Conservation (phyloP, 2,329 filamentous ascomycete species). For the Decorospora gaudefroyi region DNA sequence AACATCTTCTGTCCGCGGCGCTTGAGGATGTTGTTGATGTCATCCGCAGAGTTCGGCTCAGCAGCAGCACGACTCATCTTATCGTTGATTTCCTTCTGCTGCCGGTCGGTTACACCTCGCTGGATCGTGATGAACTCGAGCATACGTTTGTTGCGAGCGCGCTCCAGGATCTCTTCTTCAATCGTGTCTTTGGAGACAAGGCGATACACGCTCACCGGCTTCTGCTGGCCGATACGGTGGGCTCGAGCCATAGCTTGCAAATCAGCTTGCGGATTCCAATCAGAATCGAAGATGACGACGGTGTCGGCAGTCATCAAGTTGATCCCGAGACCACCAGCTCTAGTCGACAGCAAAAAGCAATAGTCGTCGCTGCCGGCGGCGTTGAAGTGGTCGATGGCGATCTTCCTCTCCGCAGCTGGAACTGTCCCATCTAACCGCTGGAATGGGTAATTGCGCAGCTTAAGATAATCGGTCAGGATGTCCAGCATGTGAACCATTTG, state of each 20-base stretch:
- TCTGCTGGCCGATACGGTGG: conserved; percentile 96
- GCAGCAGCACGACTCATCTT: conserved; percentile 72
- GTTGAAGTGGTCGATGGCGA: conserved; percentile 98
- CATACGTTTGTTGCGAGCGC: conserved; percentile 95
- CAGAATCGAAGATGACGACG: conserved; percentile 95
- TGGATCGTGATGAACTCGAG: conserved; percentile 98
- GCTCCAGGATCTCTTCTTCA: conserved; percentile 94
- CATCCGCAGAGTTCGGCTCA: conserved; percentile 87
- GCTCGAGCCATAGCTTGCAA: conserved; percentile 98
- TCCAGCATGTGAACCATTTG: conserved; percentile 99
- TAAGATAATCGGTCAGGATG: conserved; percentile 91
- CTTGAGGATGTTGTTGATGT: conserved; percentile 95
- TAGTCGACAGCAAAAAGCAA: conserved; percentile 91
- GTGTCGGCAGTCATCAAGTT: conserved; percentile 99
- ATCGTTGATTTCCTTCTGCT: conserved; percentile 71
- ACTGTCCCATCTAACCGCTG: conserved; percentile 96
- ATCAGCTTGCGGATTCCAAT: conserved; percentile 99
- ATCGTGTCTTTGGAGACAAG: conserved; percentile 98
- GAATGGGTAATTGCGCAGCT: conserved; percentile 90
- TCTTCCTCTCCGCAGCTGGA: conserved; percentile 79
- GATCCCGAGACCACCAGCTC: conserved; percentile 96
- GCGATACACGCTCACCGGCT: conserved; percentile 93
- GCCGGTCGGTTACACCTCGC: conserved; percentile 93
- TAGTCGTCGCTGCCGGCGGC: conserved; percentile 96
- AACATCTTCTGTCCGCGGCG: conserved; percentile 99